A percentile compares a stretch with the other conserved stretches of the same genome.
Conservation (phyloP, 345 rosid genomes). For the Physaria fendleri region DNA sequence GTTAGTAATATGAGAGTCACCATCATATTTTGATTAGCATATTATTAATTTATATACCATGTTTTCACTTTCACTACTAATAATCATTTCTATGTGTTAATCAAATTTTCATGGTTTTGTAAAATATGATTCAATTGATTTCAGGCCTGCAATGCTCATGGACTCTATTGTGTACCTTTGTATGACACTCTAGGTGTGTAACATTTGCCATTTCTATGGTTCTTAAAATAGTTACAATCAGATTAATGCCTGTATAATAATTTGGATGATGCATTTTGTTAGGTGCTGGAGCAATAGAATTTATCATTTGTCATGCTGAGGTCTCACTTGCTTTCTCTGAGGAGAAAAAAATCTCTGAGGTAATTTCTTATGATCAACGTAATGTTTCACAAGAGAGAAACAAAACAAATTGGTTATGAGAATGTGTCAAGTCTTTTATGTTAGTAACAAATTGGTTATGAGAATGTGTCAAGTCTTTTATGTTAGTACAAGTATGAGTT, state of each 20-base stretch:
- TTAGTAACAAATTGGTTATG: not conserved
- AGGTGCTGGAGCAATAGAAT: conserved; percentile 97
- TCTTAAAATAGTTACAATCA: not conserved
- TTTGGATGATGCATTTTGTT: not conserved
- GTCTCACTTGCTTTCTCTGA: conserved; percentile 83
- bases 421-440: not conserved
- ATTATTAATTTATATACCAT: not conserved
- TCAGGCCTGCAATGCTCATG: conserved; percentile 99
- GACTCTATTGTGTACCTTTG: conserved; percentile 88
- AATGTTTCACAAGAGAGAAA: not conserved
- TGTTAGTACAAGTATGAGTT: not conserved
- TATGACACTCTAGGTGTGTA: conserved; percentile 91
- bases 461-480: not conserved
- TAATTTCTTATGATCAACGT: conserved; percentile 19
- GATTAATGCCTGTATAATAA: not conserved
- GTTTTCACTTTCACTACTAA: not conserved
- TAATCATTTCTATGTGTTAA: not conserved
- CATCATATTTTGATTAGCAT: not conserved
- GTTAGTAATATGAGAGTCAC: conserved; percentile 31
- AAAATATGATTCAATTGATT: conserved; percentile 13
- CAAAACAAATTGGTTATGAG: not conserved
- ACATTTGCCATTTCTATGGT: not conserved
- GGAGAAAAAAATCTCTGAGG: conserved; percentile 87
- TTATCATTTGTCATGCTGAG: conserved; percentile 81
- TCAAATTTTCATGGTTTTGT: not conserved